Conservation (phyloP, 768 basidiomycete species). For the Pisolithus marmoratus region DNA sequence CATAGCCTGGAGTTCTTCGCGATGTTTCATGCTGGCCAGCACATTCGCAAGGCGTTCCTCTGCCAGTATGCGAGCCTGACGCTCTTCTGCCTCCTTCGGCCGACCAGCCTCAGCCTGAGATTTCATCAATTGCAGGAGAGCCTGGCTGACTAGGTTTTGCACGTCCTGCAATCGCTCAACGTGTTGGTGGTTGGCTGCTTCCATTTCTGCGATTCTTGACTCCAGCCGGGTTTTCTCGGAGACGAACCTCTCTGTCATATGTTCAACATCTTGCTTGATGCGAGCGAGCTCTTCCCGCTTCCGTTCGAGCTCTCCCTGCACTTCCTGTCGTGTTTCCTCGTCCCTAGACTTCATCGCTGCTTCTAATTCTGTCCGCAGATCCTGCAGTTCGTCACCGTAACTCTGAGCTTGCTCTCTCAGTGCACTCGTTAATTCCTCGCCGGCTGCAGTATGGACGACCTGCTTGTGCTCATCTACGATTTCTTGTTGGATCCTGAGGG, state of each 20-base stretch:
- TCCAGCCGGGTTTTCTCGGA: slow-evolving; percentile 33
- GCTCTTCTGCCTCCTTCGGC: slow-evolving; percentile 22
- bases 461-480: slow-evolving; percentile 44
- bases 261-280: slow-evolving; percentile 34
- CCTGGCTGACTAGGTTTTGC: slow-evolving; percentile 23
- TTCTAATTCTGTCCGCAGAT: slow-evolving; percentile 42
- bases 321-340: slow-evolving; percentile 39
- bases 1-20: slow-evolving; percentile 22
- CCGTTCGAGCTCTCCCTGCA: slow-evolving; percentile 38
- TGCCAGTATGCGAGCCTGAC: slow-evolving; percentile 23
- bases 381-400: slow-evolving; percentile 41
- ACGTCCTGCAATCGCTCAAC: slow-evolving; percentile 16
- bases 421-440: slow-evolving; percentile 47
- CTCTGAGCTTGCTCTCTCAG: slow-evolving; percentile 41
- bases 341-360: slow-evolving; percentile 40
- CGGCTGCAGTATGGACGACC: slow-evolving; percentile 48
- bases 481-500: slow-evolving; percentile 51
- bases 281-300: slow-evolving; percentile 39
- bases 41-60: slow-evolving; percentile 25
- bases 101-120: slow-evolving; percentile 22
- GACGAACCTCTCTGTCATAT: slow-evolving; percentile 35
- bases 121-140: slow-evolving; percentile 21
- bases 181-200: slow-evolving; percentile 13
- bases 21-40: slow-evolving; percentile 23
- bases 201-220: slow-evolving; percentile 22